Percentiles rank a stretch among this genome's conserved stretches.
These are phyloP conservation scores for Pseudocohnilembus persalinus DNA, from an alignment of 169 alveolate species.

Conservation along the genomic window DNA sequence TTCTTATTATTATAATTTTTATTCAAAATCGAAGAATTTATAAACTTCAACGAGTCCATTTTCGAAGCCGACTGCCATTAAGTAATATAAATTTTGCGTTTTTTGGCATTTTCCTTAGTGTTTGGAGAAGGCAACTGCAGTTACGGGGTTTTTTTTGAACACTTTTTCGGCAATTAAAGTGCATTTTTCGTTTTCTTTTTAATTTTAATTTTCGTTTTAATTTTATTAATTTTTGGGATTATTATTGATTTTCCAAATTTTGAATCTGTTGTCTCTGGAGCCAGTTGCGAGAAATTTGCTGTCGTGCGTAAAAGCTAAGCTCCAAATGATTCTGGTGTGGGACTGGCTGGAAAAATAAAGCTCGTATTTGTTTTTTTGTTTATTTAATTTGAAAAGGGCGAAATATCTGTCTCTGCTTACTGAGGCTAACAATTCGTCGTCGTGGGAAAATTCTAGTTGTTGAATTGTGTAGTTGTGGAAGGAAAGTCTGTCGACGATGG, in stretches of 20 bases:
- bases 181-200: conserved; percentile 46
- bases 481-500: conserved; percentile 56
- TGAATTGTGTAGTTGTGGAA: conserved; percentile 76
- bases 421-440: conserved; percentile 67
- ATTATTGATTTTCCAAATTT: conserved; percentile 45
- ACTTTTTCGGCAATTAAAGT: conserved; percentile 39
- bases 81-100: conserved; percentile 20
- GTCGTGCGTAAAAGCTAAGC: conserved; percentile 70
- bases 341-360: conserved; percentile 54
- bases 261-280: conserved; percentile 69
- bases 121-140: conserved; percentile 65
- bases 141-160: conserved; percentile 59
- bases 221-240: conserved; percentile 38
- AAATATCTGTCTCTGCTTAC: conserved; percentile 77
- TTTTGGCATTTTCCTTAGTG: conserved; percentile 14
- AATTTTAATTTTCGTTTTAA: conserved; percentile 36
- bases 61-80: conserved; percentile 70
- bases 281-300: conserved; percentile 69
- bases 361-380: conserved; percentile 40
- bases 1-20: conserved; percentile 38
- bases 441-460: conserved; percentile 72
- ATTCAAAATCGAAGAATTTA: conserved; percentile 9
- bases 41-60: conserved; percentile 45
- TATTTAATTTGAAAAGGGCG: conserved; percentile 52
- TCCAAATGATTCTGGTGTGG: conserved; percentile 74